Base-by-base conservation (phyloP, 495 filamentous ascomycete species). In the Hypomontagnella monticulosa region DNA sequence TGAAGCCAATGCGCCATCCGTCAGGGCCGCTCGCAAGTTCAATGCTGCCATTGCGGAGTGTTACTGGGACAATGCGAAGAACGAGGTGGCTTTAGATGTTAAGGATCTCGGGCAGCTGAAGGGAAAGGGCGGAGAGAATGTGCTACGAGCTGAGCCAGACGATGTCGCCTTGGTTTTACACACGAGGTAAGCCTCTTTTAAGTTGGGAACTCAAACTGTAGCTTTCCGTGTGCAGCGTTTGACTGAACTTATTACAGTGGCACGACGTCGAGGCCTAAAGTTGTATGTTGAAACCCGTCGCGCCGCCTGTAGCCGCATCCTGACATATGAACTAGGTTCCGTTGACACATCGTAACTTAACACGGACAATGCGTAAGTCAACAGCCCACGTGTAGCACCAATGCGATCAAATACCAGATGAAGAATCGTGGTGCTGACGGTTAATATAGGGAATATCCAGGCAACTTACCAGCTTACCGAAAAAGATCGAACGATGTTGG, bases 201-300 rank as follows among this genome's bases (percentile, higher is more conserved):
- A 34, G 32, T 1, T n/a, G 1, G 19, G 6, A 37, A 20, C 8
- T 11, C 36, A 23, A 42, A 23, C 4, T 38, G 53, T 2, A 58
- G 67, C 49, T 89, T 86, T 11, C 0, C 0, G 30, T 44, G 38
- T 44, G 23, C 40, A 19, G 4, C 4, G 14, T 41, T 48, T 61
- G 30, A 65, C 65, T 57, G 52, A 52, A 20, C 18, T 34, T 30
- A 11, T 32, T 48, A 14, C n/a, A 90, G 87, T 71, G 91, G 91
- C 44, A 95, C 91, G 15, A 94, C 91, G 4, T 92, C 91, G 27
- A 78, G 90, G 36, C 91, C 91, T 54, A 95, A 95, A 73, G 91
- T 92, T 52, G 88, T 89, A 71, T 41, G 65, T 67, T 38, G 32
- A 32, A 55, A 33, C 23, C 43, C 41, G 15, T 20, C 15, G 32